These are phyloP conservation scores for Penicillium diatomitis DNA, from an alignment of 495 filamentous ascomycete genomes.

Conservation along the genomic window DNA sequence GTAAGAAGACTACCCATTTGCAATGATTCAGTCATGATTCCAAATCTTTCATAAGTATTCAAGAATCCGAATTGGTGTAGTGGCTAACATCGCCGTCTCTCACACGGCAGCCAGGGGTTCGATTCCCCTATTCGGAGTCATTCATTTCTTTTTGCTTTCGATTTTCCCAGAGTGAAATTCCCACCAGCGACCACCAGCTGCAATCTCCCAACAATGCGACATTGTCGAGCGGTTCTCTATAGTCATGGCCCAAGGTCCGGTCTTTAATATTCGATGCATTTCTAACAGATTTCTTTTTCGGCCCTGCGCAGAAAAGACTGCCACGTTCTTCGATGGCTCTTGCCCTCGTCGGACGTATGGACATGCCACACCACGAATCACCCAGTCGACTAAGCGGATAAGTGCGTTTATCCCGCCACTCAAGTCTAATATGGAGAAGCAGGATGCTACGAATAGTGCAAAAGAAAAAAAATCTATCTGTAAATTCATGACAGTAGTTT, in stretches of 20 bases:
- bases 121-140: constrained; percentile 33
- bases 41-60: neutral
- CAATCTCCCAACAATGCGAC: no score
- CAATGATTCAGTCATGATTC: neutral
- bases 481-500: constrained; percentile 8
- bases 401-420: no score
- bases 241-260: no score
- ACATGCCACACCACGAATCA: no score
- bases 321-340: no score
- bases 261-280: no score
- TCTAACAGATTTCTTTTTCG: no score
- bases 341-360: no score
- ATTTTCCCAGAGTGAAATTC: neutral
- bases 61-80: constrained; percentile 32
- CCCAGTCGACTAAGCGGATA: no score
- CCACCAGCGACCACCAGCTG: neutral
- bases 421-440: neutral
- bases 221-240: no score
- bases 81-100: constrained; percentile 37
- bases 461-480: neutral
- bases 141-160: constrained; percentile 5
- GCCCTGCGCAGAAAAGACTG: no score
- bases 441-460: neutral
- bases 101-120: constrained; percentile 34
- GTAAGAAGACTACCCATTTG: no score